Conservation (phyloP, 257 asterid genomes). For the Jasminum sambac region DNA sequence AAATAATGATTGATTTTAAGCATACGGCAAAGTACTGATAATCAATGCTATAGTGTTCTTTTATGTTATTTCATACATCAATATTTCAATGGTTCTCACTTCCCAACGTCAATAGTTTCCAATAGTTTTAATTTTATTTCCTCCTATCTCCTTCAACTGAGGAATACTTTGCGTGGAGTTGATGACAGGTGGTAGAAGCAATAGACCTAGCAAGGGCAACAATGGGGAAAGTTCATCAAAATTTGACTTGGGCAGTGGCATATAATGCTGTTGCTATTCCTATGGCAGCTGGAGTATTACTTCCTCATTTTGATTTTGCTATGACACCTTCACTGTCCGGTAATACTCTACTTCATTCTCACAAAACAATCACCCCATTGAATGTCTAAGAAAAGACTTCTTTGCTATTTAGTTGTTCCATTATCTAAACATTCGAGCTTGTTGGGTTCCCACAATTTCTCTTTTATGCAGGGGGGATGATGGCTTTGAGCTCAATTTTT, state of each 20-base stretch:
- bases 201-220: conserved; percentile 88
- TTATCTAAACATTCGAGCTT: not conserved
- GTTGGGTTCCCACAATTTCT: not conserved
- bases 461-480: conserved; percentile 74
- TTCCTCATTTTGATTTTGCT: conserved; percentile 90
- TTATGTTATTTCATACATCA: not conserved
- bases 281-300: conserved; percentile 87
- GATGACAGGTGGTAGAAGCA: conserved; percentile 78
- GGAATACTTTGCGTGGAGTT: conserved; percentile 20
- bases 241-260: conserved; percentile 91
- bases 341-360: conserved; percentile 21
- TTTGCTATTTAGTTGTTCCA: not conserved
- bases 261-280: conserved; percentile 85
- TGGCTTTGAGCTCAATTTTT: conserved; percentile 91
- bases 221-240: conserved; percentile 89
- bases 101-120: not conserved
- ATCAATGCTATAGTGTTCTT: conserved; percentile 3
- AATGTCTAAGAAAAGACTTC: not conserved
- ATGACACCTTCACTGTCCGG: conserved; percentile 99
- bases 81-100: not conserved
- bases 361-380: not conserved
- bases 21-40: not conserved
- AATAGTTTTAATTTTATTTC: conserved; percentile 4
- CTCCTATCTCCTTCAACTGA: conserved; percentile 11
- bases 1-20: not conserved